These are phyloP conservation scores for Geotrichum phurueaensis DNA, from an alignment of 1,139 yeast species.

Conservation along the genomic window DNA sequence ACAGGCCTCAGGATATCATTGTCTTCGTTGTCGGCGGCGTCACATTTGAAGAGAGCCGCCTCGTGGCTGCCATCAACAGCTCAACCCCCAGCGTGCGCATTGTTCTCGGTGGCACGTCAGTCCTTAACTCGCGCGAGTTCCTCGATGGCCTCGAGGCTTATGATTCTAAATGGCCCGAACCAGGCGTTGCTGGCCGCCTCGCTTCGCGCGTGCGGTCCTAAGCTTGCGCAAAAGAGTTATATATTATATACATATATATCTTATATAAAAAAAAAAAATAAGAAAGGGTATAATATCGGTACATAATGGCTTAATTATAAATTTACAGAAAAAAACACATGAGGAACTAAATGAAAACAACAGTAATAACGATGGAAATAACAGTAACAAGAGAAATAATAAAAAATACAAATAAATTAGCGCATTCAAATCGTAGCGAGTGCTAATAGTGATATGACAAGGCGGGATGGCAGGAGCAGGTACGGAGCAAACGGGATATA, in stretches of 20 bases:
- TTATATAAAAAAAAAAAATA: background rate
- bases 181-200: conserved; percentile 19
- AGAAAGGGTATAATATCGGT: background rate
- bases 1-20: conserved; percentile 63
- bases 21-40: conserved; percentile 85
- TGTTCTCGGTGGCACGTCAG: conserved; percentile 72
- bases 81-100: conserved; percentile 47
- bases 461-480: background rate
- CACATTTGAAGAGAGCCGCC: conserved; percentile 85
- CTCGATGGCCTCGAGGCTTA: conserved; percentile 36
- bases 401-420: background rate
- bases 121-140: conserved; percentile 57
- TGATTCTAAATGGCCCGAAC: conserved; percentile 26
- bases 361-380: background rate
- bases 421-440: background rate
- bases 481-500: too few species aligned
- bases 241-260: too few species aligned
- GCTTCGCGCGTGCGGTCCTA: conserved; percentile 18
- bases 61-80: conserved; percentile 65
- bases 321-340: background rate
- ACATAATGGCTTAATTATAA: background rate
- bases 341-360: background rate
- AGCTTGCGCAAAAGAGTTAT: background rate
- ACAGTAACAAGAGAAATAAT: background rate
- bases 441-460: background rate